Conservation (phyloP, 352 stramenopile species). For the Pythium sukuiense region DNA sequence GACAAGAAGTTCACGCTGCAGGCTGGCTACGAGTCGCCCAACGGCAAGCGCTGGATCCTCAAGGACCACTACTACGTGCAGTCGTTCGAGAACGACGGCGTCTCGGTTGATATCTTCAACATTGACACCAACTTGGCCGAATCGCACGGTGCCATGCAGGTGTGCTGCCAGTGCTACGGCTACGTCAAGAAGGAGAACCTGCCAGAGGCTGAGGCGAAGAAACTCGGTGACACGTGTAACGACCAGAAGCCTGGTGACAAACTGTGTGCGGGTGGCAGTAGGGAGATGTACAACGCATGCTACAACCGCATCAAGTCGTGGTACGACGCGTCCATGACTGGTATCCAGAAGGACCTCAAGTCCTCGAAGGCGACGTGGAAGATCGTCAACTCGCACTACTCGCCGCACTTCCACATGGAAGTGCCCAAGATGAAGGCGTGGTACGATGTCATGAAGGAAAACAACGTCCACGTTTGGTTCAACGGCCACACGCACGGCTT, state of each 20-base stretch:
- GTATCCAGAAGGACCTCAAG: constrained; percentile 70
- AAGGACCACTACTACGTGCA: constrained; percentile 88
- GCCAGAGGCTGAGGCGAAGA: constrained; percentile 43
- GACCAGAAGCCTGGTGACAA: constrained; percentile 59
- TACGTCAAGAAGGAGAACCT: constrained; percentile 73
- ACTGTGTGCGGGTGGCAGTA: constrained; percentile 65
- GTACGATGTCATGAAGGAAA: constrained; percentile 82
- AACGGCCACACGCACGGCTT: constrained; percentile 89
- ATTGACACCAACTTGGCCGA: constrained; percentile 87
- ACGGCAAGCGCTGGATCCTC: constrained; percentile 77
- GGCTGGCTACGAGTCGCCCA: constrained; percentile 78
- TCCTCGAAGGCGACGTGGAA: constrained; percentile 82
- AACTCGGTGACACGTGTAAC: constrained; percentile 72
- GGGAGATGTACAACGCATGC: constrained; percentile 79
- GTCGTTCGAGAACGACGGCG: constrained; percentile 67
- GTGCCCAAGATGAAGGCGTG: constrained; percentile 89
- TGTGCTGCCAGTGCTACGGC: constrained; percentile 88
- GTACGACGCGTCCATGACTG: constrained; percentile 71
- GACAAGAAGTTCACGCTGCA: constrained; percentile 84
- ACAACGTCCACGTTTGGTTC: constrained; percentile 74
- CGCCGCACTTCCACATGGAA: constrained; percentile 88
- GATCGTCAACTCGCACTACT: constrained; percentile 90
- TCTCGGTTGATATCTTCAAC: constrained; percentile 89
- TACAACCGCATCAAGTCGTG: constrained; percentile 71
- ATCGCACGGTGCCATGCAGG: constrained; percentile 81